phyloP scores from a whole-genome alignment of 2,329 filamentous ascomycete genomes.

The Beauveria sp. region DNA sequence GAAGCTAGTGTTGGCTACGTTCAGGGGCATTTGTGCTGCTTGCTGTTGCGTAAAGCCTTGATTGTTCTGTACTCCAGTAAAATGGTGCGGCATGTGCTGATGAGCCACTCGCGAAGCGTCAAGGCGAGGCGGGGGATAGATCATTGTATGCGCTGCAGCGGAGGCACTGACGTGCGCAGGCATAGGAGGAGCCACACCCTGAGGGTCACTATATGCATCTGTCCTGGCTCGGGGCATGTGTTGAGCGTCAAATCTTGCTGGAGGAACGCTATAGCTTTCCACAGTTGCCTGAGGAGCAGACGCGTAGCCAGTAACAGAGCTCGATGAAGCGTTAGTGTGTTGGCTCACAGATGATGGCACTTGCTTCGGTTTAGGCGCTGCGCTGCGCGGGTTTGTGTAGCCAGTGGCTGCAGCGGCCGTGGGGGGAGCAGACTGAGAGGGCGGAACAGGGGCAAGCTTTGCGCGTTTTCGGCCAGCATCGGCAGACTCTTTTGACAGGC shows the following conservation, averaged over 20 bases:
- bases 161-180: background rate
- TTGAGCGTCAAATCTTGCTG: background rate
- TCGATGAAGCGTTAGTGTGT: background rate
- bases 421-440: background rate
- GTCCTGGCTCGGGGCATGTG: background rate
- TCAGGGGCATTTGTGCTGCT: background rate
- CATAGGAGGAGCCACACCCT: background rate
- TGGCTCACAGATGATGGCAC: background rate
- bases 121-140: background rate
- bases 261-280: background rate
- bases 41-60: background rate
- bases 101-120: background rate
- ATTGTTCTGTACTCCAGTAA: background rate
- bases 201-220: background rate
- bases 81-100: background rate
- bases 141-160: background rate
- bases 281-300: background rate
- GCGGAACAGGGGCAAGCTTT: background rate
- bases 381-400: background rate
- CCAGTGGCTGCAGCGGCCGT: background rate
- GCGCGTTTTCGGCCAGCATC: conserved; percentile 6
- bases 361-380: background rate
- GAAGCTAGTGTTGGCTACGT: background rate
- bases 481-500: background rate
- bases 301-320: background rate